Conservation (phyloP, 1,139 yeast genomes). For the Kodamaea ohmeri region DNA sequence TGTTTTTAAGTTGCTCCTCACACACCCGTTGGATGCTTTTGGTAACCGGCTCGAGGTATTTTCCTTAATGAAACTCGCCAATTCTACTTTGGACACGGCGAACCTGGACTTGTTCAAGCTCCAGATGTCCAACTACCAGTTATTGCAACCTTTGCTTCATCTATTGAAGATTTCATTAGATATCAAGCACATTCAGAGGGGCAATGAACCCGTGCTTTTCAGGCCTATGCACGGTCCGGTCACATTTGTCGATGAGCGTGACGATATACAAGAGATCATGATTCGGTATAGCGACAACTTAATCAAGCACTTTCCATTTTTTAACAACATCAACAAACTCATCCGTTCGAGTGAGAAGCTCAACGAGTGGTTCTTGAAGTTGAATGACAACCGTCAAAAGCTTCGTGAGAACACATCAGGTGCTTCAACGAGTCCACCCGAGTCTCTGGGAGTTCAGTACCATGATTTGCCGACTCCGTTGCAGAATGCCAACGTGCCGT, state of each 20-base stretch:
- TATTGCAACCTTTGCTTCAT: slow-evolving; percentile 37
- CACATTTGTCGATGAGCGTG: slow-evolving; percentile 4
- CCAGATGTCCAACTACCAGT: slow-evolving; percentile 34
- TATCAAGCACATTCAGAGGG: background rate
- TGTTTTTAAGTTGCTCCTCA: slow-evolving; percentile 32
- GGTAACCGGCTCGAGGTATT: slow-evolving; percentile 24
- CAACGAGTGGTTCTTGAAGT: slow-evolving; percentile 29
- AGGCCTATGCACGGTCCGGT: background rate
- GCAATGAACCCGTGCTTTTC: background rate
- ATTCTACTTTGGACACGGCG: slow-evolving; percentile 20
- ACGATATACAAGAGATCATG: slow-evolving; percentile 11
- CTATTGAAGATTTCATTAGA: slow-evolving; percentile 30
- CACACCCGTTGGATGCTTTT: slow-evolving; percentile 23
- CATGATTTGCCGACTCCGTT: slow-evolving; percentile 4
- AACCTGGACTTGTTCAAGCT: slow-evolving; percentile 29
- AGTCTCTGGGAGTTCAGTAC: background rate
- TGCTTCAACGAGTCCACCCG: background rate
- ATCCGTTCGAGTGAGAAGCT: slow-evolving; percentile 26
- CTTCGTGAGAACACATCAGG: slow-evolving; percentile 5
- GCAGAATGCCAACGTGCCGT: slow-evolving; percentile 2
- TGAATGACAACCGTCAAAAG: slow-evolving; percentile 19
- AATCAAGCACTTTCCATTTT: slow-evolving; percentile 29
- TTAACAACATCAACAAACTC: slow-evolving; percentile 30
- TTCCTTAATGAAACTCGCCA: slow-evolving; percentile 23
- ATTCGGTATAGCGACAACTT: slow-evolving; percentile 26